Percentiles rank a stretch among this genome's conserved stretches.
phyloP scores from a whole-genome alignment of 2,329 filamentous ascomycete species.

The Phialophora chinensis region DNA sequence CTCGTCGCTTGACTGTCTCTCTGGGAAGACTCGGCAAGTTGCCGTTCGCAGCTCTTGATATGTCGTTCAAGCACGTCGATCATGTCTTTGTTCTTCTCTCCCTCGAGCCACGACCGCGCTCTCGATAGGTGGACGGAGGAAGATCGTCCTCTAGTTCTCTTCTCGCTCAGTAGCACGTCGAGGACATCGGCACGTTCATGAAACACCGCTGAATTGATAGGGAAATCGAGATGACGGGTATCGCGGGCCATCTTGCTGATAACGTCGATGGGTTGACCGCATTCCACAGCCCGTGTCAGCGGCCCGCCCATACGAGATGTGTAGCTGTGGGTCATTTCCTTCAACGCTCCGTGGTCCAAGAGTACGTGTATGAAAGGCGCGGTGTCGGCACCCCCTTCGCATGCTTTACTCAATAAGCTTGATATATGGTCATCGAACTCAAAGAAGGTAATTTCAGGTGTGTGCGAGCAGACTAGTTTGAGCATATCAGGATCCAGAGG shows the following conservation, averaged over 20 bases:
- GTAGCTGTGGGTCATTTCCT: not conserved
- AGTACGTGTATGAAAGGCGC: constrained; percentile 8
- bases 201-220: constrained; percentile 6
- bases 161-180: constrained; percentile 1
- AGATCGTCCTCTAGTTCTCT: constrained; percentile 2
- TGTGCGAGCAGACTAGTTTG: constrained; percentile 10
- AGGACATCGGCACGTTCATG: constrained; percentile 7
- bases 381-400: constrained; percentile 6
- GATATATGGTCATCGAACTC: constrained; percentile 3
- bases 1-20: constrained; percentile 4
- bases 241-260: constrained; percentile 7
- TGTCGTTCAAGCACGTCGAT: constrained; percentile 1
- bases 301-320: constrained; percentile 4
- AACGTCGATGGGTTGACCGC: constrained; percentile 9
- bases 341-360: constrained; percentile 12
- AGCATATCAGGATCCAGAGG: constrained; percentile 6
- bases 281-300: constrained; percentile 11
- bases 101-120: constrained; percentile 2
- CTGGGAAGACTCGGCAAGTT: not conserved
- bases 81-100: constrained; percentile 6
- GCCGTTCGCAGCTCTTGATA: constrained; percentile 5
- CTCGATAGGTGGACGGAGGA: not conserved
- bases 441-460: not conserved
- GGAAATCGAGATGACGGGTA: constrained; percentile 1
- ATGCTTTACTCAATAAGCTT: constrained; percentile 4